A percentile compares a stretch with the other conserved stretches of the same genome.
Evolutionary conservation across 2,329 filamentous ascomycete genomes (phyloP).

Genomic region (Teratosphaeria zuluensis): DNA sequence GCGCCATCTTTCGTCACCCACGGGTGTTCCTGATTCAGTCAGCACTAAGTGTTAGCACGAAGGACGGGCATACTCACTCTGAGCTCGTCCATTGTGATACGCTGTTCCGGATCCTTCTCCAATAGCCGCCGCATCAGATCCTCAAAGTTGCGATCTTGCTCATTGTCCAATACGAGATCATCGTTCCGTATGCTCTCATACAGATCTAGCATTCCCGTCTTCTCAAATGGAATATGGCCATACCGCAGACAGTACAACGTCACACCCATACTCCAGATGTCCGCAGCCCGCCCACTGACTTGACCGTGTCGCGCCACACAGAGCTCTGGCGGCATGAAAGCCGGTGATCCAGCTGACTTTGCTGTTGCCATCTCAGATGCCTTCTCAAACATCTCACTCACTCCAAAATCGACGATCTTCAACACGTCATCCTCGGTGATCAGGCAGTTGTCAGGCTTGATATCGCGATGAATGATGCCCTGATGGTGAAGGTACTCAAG

Average conservation of each 20-base stretch:
- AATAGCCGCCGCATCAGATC: constrained; percentile 66
- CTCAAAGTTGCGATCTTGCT: constrained; percentile 57
- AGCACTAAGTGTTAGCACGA: constrained; percentile 7
- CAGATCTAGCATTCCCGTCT: constrained; percentile 68
- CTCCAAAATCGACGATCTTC: constrained; percentile 97
- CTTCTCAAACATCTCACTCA: constrained; percentile 97
- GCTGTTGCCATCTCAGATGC: constrained; percentile 76
- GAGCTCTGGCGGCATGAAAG: constrained; percentile 87
- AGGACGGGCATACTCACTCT: constrained; percentile 49
- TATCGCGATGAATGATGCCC: constrained; percentile 89
- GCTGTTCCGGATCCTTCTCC: constrained; percentile 73
- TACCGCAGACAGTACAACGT: constrained; percentile 89
- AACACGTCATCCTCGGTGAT: constrained; percentile 85
- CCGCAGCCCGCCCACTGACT: constrained; percentile 78
- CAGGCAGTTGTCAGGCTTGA: constrained; percentile 94
- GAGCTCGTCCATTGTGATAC: constrained; percentile 74
- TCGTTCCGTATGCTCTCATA: constrained; percentile 81
- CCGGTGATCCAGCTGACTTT: constrained; percentile 89
- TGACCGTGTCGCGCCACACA: constrained; percentile 79
- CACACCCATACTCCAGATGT: constrained; percentile 98
- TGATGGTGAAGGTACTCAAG: constrained; percentile 95
- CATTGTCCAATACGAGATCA: constrained; percentile 49
- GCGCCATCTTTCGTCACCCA: constrained; percentile 80
- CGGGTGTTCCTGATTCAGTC: constrained; percentile 59
- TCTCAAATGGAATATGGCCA: constrained; percentile 78